phyloP scores from a whole-genome alignment of 1,139 yeast genomes.

The Lodderomyces metapsilosis region DNA sequence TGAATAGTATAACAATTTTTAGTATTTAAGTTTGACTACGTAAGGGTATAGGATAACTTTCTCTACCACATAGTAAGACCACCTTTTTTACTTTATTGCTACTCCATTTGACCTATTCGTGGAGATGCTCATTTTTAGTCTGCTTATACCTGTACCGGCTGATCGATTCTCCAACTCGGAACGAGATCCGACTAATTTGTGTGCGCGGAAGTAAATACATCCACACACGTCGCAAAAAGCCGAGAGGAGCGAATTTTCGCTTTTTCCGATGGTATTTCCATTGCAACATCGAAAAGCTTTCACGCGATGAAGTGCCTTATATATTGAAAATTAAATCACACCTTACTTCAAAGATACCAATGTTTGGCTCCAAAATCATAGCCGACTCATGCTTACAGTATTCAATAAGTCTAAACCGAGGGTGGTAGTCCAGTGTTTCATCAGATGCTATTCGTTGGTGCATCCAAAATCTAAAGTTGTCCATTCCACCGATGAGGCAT shows the following conservation, averaged over 20 bases:
- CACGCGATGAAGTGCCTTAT: too few relatives aligned
- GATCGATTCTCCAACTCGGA: slow-evolving; percentile 3
- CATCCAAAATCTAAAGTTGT: slow-evolving; percentile 20
- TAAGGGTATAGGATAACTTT: too few relatives aligned
- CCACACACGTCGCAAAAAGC: neutral
- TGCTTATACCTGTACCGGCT: neutral
- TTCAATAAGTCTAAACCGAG: neutral
- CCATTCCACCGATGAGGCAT: slow-evolving; percentile 27
- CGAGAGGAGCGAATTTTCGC: neutral
- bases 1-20: slow-evolving; percentile 1
- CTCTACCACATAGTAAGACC: too few relatives aligned
- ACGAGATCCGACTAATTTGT: neutral
- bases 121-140: too few relatives aligned
- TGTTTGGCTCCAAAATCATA: neutral
- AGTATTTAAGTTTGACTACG: too few relatives aligned
- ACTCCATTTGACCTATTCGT: too few relatives aligned
- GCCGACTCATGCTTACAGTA: neutral
- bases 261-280: slow-evolving; percentile 1
- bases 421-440: neutral
- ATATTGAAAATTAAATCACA: neutral
- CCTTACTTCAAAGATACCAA: neutral
- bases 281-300: neutral
- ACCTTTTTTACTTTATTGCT: too few relatives aligned
- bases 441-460: neutral
- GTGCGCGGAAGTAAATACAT: neutral